A percentile compares a stretch with the other conserved stretches of the same genome.
Evolutionary conservation across 306 rosid genomes (phyloP).

Genomic region (Hippophae gyantsensis): DNA sequence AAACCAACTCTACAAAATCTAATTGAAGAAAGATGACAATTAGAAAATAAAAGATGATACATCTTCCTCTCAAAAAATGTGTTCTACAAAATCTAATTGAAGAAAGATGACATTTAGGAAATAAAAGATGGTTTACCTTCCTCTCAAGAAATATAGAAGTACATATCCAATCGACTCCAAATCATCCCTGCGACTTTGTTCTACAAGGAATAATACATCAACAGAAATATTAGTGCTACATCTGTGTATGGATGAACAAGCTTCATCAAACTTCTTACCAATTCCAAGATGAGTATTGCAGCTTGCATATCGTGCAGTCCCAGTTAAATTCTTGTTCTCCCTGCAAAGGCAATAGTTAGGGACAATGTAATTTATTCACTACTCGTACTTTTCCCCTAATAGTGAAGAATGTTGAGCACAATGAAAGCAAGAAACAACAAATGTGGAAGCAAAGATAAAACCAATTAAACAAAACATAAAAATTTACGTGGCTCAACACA

Average conservation of each 20-base stretch:
- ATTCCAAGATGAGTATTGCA: slow-evolving; percentile 98
- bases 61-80: slow-evolving; percentile 96
- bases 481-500: too few relatives aligned
- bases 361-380: background rate
- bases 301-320: slow-evolving; percentile 97
- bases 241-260: slow-evolving; percentile 1
- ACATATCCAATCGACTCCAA: slow-evolving; percentile 96
- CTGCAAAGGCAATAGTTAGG: slow-evolving; percentile 30
- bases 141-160: slow-evolving; percentile 86
- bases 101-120: background rate
- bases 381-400: too few relatives aligned
- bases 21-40: background rate
- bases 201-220: slow-evolving; percentile 31
- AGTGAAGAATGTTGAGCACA: slow-evolving; percentile 1
- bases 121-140: slow-evolving; percentile 48
- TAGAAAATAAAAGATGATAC: too few relatives aligned
- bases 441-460: too few relatives aligned
- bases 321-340: slow-evolving; percentile 80
- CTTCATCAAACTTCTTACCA: slow-evolving; percentile 39
- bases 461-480: too few relatives aligned
- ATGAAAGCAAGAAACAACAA: too few relatives aligned
- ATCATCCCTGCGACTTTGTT: slow-evolving; percentile 98
- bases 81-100: too few relatives aligned
- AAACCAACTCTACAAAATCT: too few relatives aligned
- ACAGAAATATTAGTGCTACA: slow-evolving; percentile 4